These are phyloP conservation scores for Aspergillus carlsbadensis DNA, from an alignment of 495 filamentous ascomycete species.

Conservation along the genomic window DNA sequence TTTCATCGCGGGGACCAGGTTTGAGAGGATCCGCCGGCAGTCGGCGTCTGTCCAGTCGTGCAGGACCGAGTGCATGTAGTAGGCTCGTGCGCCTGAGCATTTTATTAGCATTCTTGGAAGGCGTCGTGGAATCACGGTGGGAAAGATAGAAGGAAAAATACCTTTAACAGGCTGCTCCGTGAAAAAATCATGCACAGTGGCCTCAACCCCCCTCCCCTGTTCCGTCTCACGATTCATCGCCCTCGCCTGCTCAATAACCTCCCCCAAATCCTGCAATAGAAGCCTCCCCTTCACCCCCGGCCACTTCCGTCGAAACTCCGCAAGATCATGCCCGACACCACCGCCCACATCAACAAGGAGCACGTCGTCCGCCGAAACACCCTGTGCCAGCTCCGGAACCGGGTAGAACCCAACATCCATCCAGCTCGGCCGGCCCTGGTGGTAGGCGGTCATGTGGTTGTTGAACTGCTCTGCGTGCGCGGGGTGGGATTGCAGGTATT, in stretches of 20 bases:
- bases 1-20: conserved; percentile 36
- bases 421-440: conserved; percentile 50
- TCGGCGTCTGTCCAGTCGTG: conserved; percentile 47
- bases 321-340: conserved; percentile 48
- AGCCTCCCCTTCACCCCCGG: conserved; percentile 32
- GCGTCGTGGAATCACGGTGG: not conserved
- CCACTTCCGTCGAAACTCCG: conserved; percentile 38
- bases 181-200: conserved; percentile 42
- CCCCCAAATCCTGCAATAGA: conserved; percentile 43
- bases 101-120: too few species aligned
- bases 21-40: conserved; percentile 34
- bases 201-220: conserved; percentile 25
- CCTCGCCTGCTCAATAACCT: conserved; percentile 28
- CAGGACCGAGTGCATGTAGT: conserved; percentile 44
- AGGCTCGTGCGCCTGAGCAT: conserved; percentile 37
- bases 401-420: conserved; percentile 51
- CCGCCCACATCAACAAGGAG: conserved; percentile 57
- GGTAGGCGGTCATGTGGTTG: conserved; percentile 51
- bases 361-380: conserved; percentile 12
- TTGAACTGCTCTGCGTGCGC: conserved; percentile 41
- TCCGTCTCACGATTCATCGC: not conserved
- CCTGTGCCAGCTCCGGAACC: conserved; percentile 34
- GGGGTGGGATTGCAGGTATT: conserved; percentile 29
- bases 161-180: conserved; percentile 39
- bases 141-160: not conserved